phyloP scores from a whole-genome alignment of 1,284 basidiomycete genomes.

The Grifola frondosa region DNA sequence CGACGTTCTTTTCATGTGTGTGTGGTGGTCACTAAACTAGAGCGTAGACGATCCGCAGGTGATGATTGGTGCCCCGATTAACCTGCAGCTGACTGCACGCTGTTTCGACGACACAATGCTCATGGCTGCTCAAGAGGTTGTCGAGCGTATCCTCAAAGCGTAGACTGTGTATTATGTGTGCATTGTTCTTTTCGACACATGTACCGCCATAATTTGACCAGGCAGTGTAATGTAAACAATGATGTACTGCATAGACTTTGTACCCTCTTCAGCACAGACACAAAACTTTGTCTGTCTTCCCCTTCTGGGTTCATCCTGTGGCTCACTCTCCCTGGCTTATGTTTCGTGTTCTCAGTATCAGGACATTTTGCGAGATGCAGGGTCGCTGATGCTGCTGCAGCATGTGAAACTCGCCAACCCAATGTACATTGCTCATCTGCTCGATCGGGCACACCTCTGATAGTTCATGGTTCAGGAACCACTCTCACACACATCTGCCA shows the following conservation, averaged over 20 bases:
- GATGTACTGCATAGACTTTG: too few relatives aligned
- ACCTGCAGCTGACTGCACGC: slow-evolving; percentile 1
- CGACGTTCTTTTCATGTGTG: neutral
- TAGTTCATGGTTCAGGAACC: slow-evolving; percentile 52
- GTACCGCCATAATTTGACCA: too few relatives aligned
- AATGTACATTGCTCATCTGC: slow-evolving; percentile 59
- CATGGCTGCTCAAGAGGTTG: too few relatives aligned
- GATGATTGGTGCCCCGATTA: neutral
- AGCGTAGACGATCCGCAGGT: slow-evolving; percentile 1
- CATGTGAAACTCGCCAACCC: slow-evolving; percentile 51
- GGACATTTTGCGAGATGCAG: slow-evolving; percentile 70
- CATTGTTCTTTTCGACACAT: too few relatives aligned
- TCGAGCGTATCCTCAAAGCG: too few relatives aligned
- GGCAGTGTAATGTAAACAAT: too few relatives aligned
- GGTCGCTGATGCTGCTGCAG: slow-evolving; percentile 61
- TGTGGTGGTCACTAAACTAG: neutral
- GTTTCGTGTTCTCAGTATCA: slow-evolving; percentile 54
- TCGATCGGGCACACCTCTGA: neutral
- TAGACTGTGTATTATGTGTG: too few relatives aligned
- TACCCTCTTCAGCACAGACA: too few relatives aligned
- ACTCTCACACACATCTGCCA: slow-evolving; percentile 59
- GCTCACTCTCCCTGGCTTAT: too few relatives aligned
- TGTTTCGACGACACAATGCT: slow-evolving; percentile 4
- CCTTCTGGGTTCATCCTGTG: too few relatives aligned
- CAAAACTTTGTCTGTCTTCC: too few relatives aligned